Base-by-base conservation (phyloP, 2,329 filamentous ascomycete species). In the Alternaria burnsii region DNA sequence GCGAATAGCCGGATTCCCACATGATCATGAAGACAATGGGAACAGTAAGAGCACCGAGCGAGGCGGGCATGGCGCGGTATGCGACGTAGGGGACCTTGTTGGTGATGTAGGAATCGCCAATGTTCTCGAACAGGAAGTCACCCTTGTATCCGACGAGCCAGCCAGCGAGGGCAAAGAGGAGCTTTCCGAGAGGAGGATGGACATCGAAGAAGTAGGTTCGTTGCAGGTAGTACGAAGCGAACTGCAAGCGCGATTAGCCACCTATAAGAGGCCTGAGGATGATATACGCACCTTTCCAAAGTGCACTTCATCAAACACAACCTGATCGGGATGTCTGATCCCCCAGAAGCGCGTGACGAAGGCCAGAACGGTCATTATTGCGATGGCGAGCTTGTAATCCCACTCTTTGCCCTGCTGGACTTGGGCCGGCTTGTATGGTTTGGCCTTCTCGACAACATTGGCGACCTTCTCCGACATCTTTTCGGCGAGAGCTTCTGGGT, bases 191-290 rank as follows among this genome's bases (percentile, higher is more conserved):
- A 16, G 95, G 95, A 70, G 95, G 95, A 80, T 99, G 95, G 56
- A 99, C 95, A 83, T 99, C 95, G 88, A 99, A 99, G 86, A 99
- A 99, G 84, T 98, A 99, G 64, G 93, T 97, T 73, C 93, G 91
- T 82, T 97, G 90, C 71, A 99, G 89, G 79, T 99, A 99, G 79
- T 90, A 88, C 12, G 86, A 88, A 66, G 82, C 83, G 67, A 85
- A 84, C 81, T 84, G 59, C 22, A 18, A 12, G 26, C 20, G 24
- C 20, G 30, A 56, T 76, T 58, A 76, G 73, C 67, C 26, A 64
- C 26, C 34, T 51, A 7, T 30, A 32, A 28, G 24, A 24, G 30
- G 12, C 9, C 14, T 22, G 12, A 16, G 9, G 9, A 18, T 14
- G 8, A 20, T 11, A 5, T 24, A 46, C 85, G 61, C 84, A 97